Evolutionary conservation across 1,139 yeast species (phyloP).

Genomic region (Geotrichum siamense): DNA sequence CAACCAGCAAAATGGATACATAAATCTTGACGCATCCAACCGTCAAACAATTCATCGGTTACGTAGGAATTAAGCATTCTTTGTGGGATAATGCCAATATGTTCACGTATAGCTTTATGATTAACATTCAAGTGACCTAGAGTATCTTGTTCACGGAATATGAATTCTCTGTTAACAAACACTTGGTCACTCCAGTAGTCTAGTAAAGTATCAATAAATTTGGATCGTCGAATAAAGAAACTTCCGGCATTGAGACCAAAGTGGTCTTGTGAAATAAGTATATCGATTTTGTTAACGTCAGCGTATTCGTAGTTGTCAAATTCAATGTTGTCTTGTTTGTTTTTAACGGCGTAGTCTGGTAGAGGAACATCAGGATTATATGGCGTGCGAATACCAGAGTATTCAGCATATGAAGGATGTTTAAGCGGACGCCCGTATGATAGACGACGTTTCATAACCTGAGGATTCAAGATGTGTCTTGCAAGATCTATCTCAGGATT

Average conservation of each 20-base stretch:
- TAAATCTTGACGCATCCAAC: slow-evolving; percentile 16
- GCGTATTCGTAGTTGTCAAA: slow-evolving; percentile 13
- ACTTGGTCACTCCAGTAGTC: slow-evolving; percentile 25
- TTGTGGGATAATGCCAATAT: slow-evolving; percentile 25
- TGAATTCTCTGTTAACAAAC: slow-evolving; percentile 17
- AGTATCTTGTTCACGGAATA: slow-evolving; percentile 24
- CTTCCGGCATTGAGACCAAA: slow-evolving; percentile 27
- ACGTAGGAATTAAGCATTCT: slow-evolving; percentile 24
- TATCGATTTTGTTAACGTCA: slow-evolving; percentile 20
- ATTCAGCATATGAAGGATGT: slow-evolving; percentile 14
- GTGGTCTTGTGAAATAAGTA: slow-evolving; percentile 24
- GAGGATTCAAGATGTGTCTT: slow-evolving; percentile 22
- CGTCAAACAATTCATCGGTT: slow-evolving; percentile 14
- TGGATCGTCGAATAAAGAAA: slow-evolving; percentile 24
- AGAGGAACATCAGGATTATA: slow-evolving; percentile 11
- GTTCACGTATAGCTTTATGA: slow-evolving; percentile 21
- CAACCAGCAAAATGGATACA: slow-evolving; percentile 20
- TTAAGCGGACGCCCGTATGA: slow-evolving; percentile 19
- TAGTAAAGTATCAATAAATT: slow-evolving; percentile 22
- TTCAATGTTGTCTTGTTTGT: slow-evolving; percentile 6
- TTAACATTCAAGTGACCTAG: slow-evolving; percentile 13
- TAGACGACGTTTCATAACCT: slow-evolving; percentile 19
- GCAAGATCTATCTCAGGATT: slow-evolving; percentile 24
- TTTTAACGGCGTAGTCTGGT: slow-evolving; percentile 10
- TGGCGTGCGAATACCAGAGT: slow-evolving; percentile 10